phyloP scores from a whole-genome alignment of 495 filamentous ascomycete genomes.

The Hypoxylon perforatum region DNA sequence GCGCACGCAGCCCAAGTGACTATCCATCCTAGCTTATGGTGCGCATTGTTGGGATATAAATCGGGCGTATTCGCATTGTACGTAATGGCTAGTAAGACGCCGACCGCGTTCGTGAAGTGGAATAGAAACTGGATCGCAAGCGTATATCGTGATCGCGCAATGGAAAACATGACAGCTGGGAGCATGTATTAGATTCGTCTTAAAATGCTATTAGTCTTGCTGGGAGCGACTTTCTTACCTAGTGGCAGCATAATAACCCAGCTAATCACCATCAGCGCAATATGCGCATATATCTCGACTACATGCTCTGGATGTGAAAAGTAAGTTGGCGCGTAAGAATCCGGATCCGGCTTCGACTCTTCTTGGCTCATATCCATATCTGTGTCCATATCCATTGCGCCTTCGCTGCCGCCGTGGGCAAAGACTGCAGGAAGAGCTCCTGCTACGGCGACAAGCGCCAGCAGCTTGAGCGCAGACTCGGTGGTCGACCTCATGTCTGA shows the following conservation, averaged over 20 bases:
- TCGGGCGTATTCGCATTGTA: constrained; percentile 89
- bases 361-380: constrained; percentile 57
- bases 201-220: not conserved
- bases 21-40: constrained; percentile 91
- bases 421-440: constrained; percentile 50
- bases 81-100: constrained; percentile 75
- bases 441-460: constrained; percentile 42
- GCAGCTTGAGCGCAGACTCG: constrained; percentile 33
- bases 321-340: constrained; percentile 71
- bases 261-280: constrained; percentile 77
- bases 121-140: constrained; percentile 82
- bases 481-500: constrained; percentile 39
- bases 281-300: constrained; percentile 78
- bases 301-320: constrained; percentile 76
- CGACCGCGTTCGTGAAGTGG: constrained; percentile 74
- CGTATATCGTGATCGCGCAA: constrained; percentile 80
- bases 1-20: constrained; percentile 75
- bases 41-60: constrained; percentile 87
- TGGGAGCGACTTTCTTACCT: constrained; percentile 64
- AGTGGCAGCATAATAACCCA: constrained; percentile 89
- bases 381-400: constrained; percentile 55
- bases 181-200: constrained; percentile 31
- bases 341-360: constrained; percentile 52
- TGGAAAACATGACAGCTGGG: constrained; percentile 87
- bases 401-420: constrained; percentile 55